Conservation (phyloP, 2,329 filamentous ascomycete genomes). For the Penicillium sp. region DNA sequence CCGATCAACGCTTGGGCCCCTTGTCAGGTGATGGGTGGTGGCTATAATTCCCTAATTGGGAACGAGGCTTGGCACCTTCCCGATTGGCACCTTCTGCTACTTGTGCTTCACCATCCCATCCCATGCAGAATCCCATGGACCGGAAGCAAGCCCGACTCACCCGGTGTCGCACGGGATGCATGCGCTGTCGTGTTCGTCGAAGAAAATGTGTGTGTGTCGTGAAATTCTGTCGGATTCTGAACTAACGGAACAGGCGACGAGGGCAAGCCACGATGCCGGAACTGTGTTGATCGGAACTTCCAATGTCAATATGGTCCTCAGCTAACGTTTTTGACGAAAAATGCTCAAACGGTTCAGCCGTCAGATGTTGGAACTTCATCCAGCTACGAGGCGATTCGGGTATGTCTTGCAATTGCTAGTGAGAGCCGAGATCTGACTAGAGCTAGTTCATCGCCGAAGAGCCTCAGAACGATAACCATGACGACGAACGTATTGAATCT, state of each 20-base stretch:
- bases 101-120: not conserved
- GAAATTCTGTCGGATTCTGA: not conserved
- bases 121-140: conserved; percentile 9
- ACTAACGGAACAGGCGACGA: conserved; percentile 49
- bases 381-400: conserved; percentile 25
- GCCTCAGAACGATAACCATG: conserved; percentile 11
- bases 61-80: not conserved
- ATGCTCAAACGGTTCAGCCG: conserved; percentile 44
- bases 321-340: conserved; percentile 53
- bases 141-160: conserved; percentile 15
- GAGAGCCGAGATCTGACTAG: not conserved
- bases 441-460: conserved; percentile 31
- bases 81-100: not conserved
- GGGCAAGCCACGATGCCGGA: conserved; percentile 51
- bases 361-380: conserved; percentile 11
- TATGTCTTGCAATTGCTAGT: conserved; percentile 1
- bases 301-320: conserved; percentile 53
- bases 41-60: conserved; percentile 21
- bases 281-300: conserved; percentile 50
- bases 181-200: conserved; percentile 52
- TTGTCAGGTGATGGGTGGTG: conserved; percentile 5
- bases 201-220: conserved; percentile 49
- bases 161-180: conserved; percentile 47
- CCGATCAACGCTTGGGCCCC: not conserved
- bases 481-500: not conserved